phyloP scores from a whole-genome alignment of 1,139 yeast genomes.

The Chernovozyma aurita region DNA sequence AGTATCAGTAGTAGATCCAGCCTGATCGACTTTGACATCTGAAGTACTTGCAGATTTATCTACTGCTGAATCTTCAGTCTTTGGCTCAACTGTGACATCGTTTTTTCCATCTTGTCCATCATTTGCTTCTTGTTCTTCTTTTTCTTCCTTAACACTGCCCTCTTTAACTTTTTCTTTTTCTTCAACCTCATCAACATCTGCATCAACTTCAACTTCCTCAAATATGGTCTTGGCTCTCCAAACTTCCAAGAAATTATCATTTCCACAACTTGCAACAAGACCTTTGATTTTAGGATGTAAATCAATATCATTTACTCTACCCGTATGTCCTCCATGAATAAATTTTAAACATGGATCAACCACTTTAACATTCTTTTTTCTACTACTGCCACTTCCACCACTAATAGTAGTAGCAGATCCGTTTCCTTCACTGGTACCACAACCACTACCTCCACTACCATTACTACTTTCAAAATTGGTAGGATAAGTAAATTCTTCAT shows the following conservation, averaged over 20 bases:
- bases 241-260: conserved; percentile 49
- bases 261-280: conserved; percentile 45
- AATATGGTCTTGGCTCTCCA: conserved; percentile 47
- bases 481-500: conserved; percentile 42
- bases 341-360: conserved; percentile 59
- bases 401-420: conserved; percentile 4
- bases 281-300: conserved; percentile 44
- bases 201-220: conserved; percentile 42
- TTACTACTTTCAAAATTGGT: conserved; percentile 17
- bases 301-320: conserved; percentile 46
- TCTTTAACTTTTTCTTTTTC: conserved; percentile 8
- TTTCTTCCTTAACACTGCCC: not conserved
- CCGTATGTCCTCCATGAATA: conserved; percentile 59
- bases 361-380: conserved; percentile 26
- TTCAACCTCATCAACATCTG: conserved; percentile 24
- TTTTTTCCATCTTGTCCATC: no score
- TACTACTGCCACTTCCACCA: conserved; percentile 8
- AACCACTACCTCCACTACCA: not conserved
- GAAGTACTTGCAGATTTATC: no score
- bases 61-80: no score
- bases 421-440: no score
- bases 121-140: not conserved
- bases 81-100: no score
- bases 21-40: no score
- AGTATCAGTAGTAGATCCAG: no score